A percentile compares a stretch with the other conserved stretches of the same genome.
Evolutionary conservation across 2,329 filamentous ascomycete genomes (phyloP).

Genomic region (Neopestalotiopsis sp.): DNA sequence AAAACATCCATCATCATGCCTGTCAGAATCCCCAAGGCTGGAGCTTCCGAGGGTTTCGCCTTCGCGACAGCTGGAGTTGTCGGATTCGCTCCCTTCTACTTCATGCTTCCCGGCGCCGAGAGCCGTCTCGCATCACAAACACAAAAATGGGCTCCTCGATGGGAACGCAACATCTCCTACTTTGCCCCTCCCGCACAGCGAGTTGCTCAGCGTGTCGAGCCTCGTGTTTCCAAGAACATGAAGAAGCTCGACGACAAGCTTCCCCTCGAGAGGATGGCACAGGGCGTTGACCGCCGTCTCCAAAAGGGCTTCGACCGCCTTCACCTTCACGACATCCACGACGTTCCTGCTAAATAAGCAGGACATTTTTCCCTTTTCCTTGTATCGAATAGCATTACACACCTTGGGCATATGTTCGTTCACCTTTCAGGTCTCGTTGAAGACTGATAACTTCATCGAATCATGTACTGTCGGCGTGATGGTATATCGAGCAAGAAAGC

Average conservation of each 20-base stretch:
- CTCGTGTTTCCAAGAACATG: conserved; percentile 51
- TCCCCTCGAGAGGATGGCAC: conserved; percentile 57
- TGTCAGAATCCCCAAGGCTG: conserved; percentile 55
- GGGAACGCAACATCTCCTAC: conserved; percentile 63
- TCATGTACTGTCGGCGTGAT: conserved; percentile 12
- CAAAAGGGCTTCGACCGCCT: conserved; percentile 48
- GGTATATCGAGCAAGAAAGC: conserved; percentile 15
- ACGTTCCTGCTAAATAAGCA: neutral
- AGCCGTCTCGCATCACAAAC: conserved; percentile 61
- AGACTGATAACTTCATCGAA: conserved; percentile 5
- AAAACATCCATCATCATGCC: conserved; percentile 48
- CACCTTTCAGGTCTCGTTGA: conserved; percentile 5
- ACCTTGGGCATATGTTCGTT: neutral
- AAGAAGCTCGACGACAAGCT: conserved; percentile 52
- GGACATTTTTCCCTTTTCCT: neutral
- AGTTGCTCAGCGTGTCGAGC: conserved; percentile 55
- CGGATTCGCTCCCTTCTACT: conserved; percentile 62
- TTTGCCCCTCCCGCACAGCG: conserved; percentile 54
- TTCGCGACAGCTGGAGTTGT: conserved; percentile 60
- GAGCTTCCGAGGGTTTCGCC: conserved; percentile 54
- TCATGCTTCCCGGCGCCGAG: conserved; percentile 61
- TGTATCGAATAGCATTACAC: conserved; percentile 4
- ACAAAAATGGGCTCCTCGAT: conserved; percentile 62
- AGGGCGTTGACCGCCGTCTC: conserved; percentile 54
- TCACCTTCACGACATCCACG: neutral